These are phyloP conservation scores for Aspergillus nidulans DNA, from an alignment of 495 filamentous ascomycete genomes.

Conservation along the genomic window DNA sequence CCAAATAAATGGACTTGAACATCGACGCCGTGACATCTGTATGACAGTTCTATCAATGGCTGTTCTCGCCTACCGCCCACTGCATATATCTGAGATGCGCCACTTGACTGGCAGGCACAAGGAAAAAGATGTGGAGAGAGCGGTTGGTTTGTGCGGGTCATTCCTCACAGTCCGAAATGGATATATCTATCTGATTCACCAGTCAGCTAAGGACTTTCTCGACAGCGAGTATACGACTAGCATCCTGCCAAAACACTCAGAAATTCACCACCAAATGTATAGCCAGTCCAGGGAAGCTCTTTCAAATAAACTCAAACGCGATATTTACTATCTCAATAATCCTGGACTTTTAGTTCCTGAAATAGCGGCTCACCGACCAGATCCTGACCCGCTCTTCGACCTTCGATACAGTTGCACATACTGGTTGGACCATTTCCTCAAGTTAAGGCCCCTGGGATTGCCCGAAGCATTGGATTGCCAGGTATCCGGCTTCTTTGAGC, in stretches of 20 bases:
- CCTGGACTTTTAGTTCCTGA: background rate
- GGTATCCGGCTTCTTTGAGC: background rate
- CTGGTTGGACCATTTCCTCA: background rate
- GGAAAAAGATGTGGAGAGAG: background rate
- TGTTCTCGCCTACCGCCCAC: background rate
- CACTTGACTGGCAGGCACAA: background rate
- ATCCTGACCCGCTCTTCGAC: background rate
- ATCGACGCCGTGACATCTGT: no score
- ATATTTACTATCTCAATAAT: background rate
- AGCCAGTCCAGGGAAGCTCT: background rate
- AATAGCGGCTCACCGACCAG: background rate
- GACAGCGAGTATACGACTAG: background rate
- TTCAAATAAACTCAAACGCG: background rate
- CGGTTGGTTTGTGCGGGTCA: background rate
- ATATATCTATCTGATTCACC: background rate
- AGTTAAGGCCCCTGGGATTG: background rate
- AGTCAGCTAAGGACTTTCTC: background rate
- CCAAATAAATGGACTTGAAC: background rate
- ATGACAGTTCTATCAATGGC: no score
- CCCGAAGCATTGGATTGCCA: background rate
- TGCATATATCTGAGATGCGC: background rate
- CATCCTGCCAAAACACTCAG: background rate
- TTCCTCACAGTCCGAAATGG: background rate
- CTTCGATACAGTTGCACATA: conserved; percentile 6
- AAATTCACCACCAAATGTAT: background rate